Evolutionary conservation across 1,284 basidiomycete species (phyloP).

Genomic region (Pseudozyma pruni): DNA sequence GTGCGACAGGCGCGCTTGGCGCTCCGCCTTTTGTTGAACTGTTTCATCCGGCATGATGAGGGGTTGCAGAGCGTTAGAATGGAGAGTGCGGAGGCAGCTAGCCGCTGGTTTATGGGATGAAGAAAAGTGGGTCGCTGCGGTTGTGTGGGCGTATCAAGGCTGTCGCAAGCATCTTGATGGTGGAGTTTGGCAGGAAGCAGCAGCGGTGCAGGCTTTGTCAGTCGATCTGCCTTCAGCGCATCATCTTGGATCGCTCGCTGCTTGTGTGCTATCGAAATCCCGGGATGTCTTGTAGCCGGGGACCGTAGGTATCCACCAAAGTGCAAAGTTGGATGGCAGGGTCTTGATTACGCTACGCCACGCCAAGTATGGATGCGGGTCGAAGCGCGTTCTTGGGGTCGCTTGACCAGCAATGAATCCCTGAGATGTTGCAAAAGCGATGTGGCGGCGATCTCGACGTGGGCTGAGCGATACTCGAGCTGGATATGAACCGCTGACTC

Average conservation of each 20-base stretch:
- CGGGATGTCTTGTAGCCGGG: too few species aligned
- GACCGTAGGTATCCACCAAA: too few species aligned
- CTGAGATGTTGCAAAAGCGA: too few species aligned
- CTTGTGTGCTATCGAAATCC: not conserved
- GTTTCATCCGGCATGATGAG: slow-evolving; percentile 27
- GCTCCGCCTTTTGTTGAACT: slow-evolving; percentile 25
- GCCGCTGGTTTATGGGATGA: too few species aligned
- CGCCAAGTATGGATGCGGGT: too few species aligned
- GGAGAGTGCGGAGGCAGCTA: not conserved
- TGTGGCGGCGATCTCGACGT: too few species aligned
- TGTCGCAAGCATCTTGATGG: slow-evolving; percentile 11
- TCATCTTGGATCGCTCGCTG: not conserved
- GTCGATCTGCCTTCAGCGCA: slow-evolving; percentile 4
- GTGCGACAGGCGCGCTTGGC: slow-evolving; percentile 47
- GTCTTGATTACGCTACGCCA: too few species aligned
- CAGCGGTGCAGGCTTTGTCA: not conserved
- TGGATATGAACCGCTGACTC: too few species aligned
- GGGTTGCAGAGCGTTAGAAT: not conserved
- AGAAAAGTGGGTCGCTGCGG: not conserved
- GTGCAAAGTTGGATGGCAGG: too few species aligned
- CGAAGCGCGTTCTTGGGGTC: too few species aligned
- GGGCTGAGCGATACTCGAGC: too few species aligned
- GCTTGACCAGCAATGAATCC: too few species aligned
- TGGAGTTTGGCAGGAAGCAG: not conserved
- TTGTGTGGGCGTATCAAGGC: slow-evolving; percentile 10